A percentile compares a stretch with the other conserved stretches of the same genome.
Conservation (phyloP, 495 filamentous ascomycete species). For the Hypoxylon trugodes region DNA sequence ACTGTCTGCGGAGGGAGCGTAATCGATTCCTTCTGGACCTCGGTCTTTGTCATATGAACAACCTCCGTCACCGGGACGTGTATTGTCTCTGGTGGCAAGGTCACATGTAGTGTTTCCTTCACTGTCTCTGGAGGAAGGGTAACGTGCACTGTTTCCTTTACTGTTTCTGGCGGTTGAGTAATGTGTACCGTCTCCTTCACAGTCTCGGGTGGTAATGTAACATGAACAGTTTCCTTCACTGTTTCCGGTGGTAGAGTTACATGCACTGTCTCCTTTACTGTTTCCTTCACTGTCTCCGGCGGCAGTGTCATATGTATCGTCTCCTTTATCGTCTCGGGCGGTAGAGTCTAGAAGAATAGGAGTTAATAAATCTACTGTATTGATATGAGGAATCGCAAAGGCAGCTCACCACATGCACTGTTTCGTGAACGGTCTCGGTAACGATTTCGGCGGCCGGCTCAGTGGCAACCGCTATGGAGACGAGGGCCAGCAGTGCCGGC, state of each 20-base stretch:
- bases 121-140: constrained; percentile 3
- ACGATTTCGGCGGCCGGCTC: background rate
- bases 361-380: constrained; percentile 5
- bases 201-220: constrained; percentile 15
- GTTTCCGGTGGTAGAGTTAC: constrained; percentile 12
- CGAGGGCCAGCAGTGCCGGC: constrained; percentile 17
- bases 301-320: constrained; percentile 15
- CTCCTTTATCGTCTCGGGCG: constrained; percentile 22
- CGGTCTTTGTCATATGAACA: constrained; percentile 24
- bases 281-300: constrained; percentile 15
- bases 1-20: constrained; percentile 28
- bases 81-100: constrained; percentile 16
- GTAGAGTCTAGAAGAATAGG: constrained; percentile 1
- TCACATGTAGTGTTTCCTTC: constrained; percentile 26
- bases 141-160: constrained; percentile 1
- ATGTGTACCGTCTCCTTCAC: constrained; percentile 17
- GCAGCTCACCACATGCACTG: constrained; percentile 26
- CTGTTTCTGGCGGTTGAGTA: constrained; percentile 7
- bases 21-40: constrained; percentile 18
- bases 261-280: constrained; percentile 8
- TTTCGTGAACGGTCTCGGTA: constrained; percentile 28
- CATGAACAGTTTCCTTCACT: constrained; percentile 15
- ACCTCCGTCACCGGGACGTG: constrained; percentile 24
- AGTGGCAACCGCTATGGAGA: constrained; percentile 17
- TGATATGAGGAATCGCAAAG: background rate